Percentiles rank a stretch among this genome's conserved stretches.
phyloP scores from a whole-genome alignment of 345 rosid species.

The Salix exigua region DNA sequence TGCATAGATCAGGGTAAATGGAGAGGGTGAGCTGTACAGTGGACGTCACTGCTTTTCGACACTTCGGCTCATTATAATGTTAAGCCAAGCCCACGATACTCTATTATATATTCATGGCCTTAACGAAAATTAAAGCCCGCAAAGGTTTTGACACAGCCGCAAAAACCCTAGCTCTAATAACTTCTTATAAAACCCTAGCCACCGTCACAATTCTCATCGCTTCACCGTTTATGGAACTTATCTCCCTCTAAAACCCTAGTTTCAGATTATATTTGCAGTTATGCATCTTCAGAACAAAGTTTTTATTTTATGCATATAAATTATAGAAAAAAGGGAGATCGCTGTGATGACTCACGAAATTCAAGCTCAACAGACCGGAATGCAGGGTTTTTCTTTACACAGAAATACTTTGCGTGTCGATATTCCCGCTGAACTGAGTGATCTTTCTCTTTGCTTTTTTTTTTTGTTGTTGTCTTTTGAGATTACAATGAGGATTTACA shows the following conservation, averaged over 20 bases:
- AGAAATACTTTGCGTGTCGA: constrained; percentile 69
- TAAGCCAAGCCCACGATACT: not conserved
- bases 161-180: not conserved
- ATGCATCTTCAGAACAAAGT: not conserved
- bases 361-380: constrained; percentile 99
- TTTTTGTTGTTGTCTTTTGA: not conserved
- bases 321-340: constrained; percentile 15
- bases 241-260: not conserved
- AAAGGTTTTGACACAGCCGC: not conserved
- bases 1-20: too few relatives aligned
- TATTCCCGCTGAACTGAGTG: constrained; percentile 77
- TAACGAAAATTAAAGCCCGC: not conserved
- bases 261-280: not conserved
- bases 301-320: not conserved
- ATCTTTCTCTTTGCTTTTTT: constrained; percentile 10
- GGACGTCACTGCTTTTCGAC: not conserved
- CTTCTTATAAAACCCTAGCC: not conserved
- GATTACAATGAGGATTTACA: constrained; percentile 49
- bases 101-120: not conserved
- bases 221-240: not conserved
- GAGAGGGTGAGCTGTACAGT: too few relatives aligned
- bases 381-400: constrained; percentile 43
- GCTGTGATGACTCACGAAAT: constrained; percentile 70
- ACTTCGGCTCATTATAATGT: not conserved
- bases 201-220: not conserved